These are phyloP conservation scores for Dentipellis sp. DNA, from an alignment of 768 basidiomycete genomes.

Conservation along the genomic window DNA sequence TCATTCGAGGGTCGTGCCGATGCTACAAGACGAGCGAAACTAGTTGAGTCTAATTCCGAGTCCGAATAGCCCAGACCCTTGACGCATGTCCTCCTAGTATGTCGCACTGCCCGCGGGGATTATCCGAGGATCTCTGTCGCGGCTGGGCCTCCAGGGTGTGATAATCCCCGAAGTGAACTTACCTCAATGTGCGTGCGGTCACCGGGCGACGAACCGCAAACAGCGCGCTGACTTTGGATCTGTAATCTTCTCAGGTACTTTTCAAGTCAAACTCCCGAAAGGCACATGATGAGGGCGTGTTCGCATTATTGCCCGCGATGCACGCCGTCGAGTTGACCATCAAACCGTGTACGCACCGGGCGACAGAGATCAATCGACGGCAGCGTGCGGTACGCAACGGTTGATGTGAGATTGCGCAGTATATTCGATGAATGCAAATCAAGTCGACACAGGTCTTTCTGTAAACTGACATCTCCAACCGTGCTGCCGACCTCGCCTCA, in stretches of 20 bases:
- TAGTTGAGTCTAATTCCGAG: constrained; percentile 33
- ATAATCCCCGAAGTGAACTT: constrained; percentile 75
- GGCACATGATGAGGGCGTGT: neutral
- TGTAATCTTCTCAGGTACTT: constrained; percentile 46
- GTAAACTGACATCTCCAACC: too few species aligned
- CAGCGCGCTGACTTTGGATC: neutral
- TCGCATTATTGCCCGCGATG: too few species aligned
- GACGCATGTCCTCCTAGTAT: constrained; percentile 38
- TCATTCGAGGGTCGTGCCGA: constrained; percentile 73
- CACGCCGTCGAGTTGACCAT: too few species aligned
- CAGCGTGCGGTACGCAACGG: too few species aligned
- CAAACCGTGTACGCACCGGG: too few species aligned
- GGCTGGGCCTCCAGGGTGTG: constrained; percentile 67
- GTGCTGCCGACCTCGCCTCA: too few species aligned
- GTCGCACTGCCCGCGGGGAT: constrained; percentile 77
- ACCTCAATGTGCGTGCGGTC: constrained; percentile 66
- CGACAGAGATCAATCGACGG: too few species aligned
- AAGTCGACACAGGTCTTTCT: too few species aligned
- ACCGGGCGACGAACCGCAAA: too few species aligned
- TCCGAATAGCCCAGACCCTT: neutral
- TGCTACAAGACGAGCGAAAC: constrained; percentile 57
- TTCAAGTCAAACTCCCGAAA: constrained; percentile 75
- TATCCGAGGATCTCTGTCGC: constrained; percentile 70
- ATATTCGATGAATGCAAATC: too few species aligned
- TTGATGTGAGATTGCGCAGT: too few species aligned